A percentile compares a stretch with the other conserved stretches of the same genome.
Conservation (phyloP, 352 stramenopile genomes). For the Globisporangium alternatum region DNA sequence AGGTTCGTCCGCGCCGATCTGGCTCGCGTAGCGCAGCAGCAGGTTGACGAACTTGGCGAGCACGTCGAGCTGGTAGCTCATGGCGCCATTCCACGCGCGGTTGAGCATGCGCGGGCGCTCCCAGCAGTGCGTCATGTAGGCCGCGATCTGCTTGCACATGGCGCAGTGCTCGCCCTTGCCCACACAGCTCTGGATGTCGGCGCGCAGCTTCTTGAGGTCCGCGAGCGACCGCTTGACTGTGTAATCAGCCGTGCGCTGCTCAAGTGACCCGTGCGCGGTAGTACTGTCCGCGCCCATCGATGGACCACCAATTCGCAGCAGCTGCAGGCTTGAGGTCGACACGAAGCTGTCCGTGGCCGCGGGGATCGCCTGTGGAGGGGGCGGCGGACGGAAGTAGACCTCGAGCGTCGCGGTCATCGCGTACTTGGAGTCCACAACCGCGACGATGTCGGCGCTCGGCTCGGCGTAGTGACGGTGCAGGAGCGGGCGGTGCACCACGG, state of each 20-base stretch:
- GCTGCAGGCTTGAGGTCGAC: slow-evolving; percentile 1
- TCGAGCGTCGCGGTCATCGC: slow-evolving; percentile 6
- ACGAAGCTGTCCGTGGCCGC: slow-evolving; percentile 2
- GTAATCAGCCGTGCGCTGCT: slow-evolving; percentile 11
- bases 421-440: slow-evolving; percentile 5
- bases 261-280: neutral
- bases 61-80: slow-evolving; percentile 16
- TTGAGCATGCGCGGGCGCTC: slow-evolving; percentile 12
- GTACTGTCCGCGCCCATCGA: neutral
- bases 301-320: neutral
- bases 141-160: slow-evolving; percentile 12
- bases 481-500: slow-evolving; percentile 2
- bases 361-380: neutral
- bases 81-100: slow-evolving; percentile 14
- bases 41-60: slow-evolving; percentile 15
- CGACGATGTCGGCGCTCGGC: slow-evolving; percentile 13
- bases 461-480: slow-evolving; percentile 1
- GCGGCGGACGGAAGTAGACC: slow-evolving; percentile 7
- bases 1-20: neutral
- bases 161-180: slow-evolving; percentile 13
- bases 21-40: slow-evolving; percentile 13
- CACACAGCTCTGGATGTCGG: slow-evolving; percentile 6
- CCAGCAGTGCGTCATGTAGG: slow-evolving; percentile 15
- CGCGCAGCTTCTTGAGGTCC: slow-evolving; percentile 11
- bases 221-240: slow-evolving; percentile 12